Conservation (phyloP, 2,329 filamentous ascomycete genomes). For the Curvularia sp. region DNA sequence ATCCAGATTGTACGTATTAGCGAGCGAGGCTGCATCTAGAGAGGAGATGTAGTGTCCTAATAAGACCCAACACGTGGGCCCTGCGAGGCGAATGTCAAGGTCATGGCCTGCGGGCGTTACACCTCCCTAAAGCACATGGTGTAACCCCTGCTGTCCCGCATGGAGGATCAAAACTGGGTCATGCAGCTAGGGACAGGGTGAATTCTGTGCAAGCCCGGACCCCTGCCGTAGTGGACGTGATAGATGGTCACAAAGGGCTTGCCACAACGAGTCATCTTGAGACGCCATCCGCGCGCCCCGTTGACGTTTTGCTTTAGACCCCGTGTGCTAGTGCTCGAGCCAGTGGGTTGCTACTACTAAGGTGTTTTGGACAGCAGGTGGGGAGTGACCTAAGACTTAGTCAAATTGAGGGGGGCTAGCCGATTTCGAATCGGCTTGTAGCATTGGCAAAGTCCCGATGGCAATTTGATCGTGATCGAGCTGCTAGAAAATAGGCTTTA, state of each 20-base stretch:
- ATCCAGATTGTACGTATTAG: conserved; percentile 6
- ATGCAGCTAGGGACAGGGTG: conserved; percentile 22
- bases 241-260: conserved; percentile 15
- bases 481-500: conserved; percentile 1
- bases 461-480: background rate
- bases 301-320: conserved; percentile 11
- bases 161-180: conserved; percentile 28
- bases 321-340: conserved; percentile 11
- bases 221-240: conserved; percentile 16
- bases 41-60: conserved; percentile 16
- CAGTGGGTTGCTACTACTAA: conserved; percentile 2
- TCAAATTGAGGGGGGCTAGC: background rate
- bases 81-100: conserved; percentile 8
- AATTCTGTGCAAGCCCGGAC: conserved; percentile 18
- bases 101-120: conserved; percentile 19
- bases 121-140: conserved; percentile 17
- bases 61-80: conserved; percentile 15
- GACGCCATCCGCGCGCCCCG: conserved; percentile 12
- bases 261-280: conserved; percentile 8
- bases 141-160: conserved; percentile 23
- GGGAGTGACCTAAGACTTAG: background rate
- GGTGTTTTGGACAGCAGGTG: background rate
- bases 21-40: conserved; percentile 9
- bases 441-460: background rate
- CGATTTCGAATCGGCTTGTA: background rate